These are phyloP conservation scores for Botrytis squamosa DNA, from an alignment of 2,329 filamentous ascomycete genomes.

Conservation along the genomic window DNA sequence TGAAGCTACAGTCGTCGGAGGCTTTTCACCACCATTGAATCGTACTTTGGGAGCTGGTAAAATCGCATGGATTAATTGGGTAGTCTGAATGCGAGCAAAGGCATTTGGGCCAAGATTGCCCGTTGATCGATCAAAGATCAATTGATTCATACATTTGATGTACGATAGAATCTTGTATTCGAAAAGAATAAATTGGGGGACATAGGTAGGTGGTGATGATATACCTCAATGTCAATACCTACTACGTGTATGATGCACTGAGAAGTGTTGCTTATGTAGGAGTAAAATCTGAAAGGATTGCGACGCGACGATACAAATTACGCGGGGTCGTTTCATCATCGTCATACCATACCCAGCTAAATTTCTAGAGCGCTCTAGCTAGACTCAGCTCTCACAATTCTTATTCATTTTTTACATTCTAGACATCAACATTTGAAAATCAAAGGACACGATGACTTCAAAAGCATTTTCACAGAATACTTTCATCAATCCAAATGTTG, in stretches of 20 bases:
- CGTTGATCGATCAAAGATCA: slow-evolving; percentile 72
- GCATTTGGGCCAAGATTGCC: slow-evolving; percentile 63
- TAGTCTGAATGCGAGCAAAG: slow-evolving; percentile 64
- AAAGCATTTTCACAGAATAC: slow-evolving; percentile 30
- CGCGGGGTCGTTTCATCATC: slow-evolving; percentile 1
- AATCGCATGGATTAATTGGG: slow-evolving; percentile 66
- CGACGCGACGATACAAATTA: slow-evolving; percentile 3
- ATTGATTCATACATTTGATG: slow-evolving; percentile 68
- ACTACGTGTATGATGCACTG: not conserved
- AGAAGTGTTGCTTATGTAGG: not conserved
- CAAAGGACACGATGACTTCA: slow-evolving; percentile 31
- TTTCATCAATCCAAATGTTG: slow-evolving; percentile 25
- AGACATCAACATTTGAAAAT: not conserved
- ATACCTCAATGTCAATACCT: not conserved
- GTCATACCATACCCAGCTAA: slow-evolving; percentile 15
- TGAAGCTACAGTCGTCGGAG: slow-evolving; percentile 17
- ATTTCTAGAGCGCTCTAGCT: slow-evolving; percentile 5
- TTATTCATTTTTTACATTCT: not conserved
- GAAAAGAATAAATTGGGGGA: not conserved
- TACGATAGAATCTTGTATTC: not conserved
- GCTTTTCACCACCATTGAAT: slow-evolving; percentile 62
- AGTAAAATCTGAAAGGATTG: slow-evolving; percentile 2
- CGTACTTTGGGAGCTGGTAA: slow-evolving; percentile 64
- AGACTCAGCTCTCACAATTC: not conserved
- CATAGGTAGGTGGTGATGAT: not conserved